These are phyloP conservation scores for Monilinia fructicola DNA, from an alignment of 2,329 filamentous ascomycete genomes.

Conservation along the genomic window DNA sequence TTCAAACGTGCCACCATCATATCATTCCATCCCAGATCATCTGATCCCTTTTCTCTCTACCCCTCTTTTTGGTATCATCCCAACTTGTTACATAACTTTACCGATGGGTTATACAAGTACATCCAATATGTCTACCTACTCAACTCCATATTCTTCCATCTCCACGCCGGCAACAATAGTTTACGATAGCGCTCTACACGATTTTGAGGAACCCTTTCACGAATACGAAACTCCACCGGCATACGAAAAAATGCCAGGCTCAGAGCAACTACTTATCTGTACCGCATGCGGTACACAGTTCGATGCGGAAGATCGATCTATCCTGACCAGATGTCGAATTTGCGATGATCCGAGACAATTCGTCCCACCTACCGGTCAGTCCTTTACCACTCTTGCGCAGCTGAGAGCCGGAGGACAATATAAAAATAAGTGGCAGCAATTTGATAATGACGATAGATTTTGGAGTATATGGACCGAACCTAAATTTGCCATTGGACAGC, in stretches of 20 bases:
- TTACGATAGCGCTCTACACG: constrained; percentile 19
- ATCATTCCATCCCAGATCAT: neutral
- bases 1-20: neutral
- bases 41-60: neutral
- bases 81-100: neutral
- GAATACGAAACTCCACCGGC: constrained; percentile 29
- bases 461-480: constrained; percentile 52
- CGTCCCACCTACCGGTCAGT: constrained; percentile 62
- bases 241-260: constrained; percentile 27
- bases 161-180: constrained; percentile 10
- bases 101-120: neutral
- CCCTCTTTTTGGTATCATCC: constrained; percentile 4
- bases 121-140: constrained; percentile 15
- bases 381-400: constrained; percentile 60
- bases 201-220: constrained; percentile 30
- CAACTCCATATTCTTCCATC: constrained; percentile 15
- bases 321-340: constrained; percentile 61
- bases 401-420: constrained; percentile 45
- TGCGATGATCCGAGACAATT: constrained; percentile 75
- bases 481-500: constrained; percentile 72
- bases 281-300: constrained; percentile 70
- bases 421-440: constrained; percentile 54
- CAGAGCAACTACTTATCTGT: constrained; percentile 55
- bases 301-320: constrained; percentile 50
- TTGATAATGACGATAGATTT: constrained; percentile 47